Conservation (phyloP, 2,329 filamentous ascomycete species). For the Xylariomycetidae sp. region DNA sequence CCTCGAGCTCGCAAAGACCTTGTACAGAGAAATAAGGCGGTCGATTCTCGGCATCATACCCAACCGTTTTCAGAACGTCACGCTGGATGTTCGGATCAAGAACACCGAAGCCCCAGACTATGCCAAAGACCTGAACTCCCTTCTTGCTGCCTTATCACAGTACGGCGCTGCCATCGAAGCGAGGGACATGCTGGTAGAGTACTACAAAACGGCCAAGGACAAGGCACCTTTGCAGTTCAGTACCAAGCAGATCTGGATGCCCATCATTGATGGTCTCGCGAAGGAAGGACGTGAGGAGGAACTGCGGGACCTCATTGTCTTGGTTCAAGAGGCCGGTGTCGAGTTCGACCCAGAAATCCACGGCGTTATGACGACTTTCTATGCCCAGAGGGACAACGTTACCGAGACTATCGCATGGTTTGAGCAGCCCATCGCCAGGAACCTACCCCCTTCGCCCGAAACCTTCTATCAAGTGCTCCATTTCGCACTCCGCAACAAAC, state of each 20-base stretch:
- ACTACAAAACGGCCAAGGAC: conserved; percentile 6
- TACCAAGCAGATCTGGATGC: conserved; percentile 37
- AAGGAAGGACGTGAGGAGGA: conserved; percentile 51
- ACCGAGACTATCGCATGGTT: conserved; percentile 65
- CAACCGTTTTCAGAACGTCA: conserved; percentile 5
- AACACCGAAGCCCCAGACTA: conserved; percentile 2
- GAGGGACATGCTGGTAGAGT: conserved; percentile 17
- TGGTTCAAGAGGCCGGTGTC: conserved; percentile 42
- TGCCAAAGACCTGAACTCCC: conserved; percentile 18
- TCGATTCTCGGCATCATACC: conserved; percentile 9
- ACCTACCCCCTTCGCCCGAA: conserved; percentile 33
- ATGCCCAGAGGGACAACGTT: conserved; percentile 50
- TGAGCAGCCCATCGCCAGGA: conserved; percentile 41
- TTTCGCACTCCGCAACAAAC: conserved; percentile 53
- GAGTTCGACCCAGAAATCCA: conserved; percentile 41
- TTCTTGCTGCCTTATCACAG: conserved; percentile 21
- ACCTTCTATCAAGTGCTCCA: conserved; percentile 51
- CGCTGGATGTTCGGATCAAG: conserved; percentile 5
- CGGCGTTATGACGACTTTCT: conserved; percentile 55
- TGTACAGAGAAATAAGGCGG: conserved; percentile 34
- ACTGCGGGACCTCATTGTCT: conserved; percentile 48
- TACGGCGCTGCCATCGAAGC: conserved; percentile 26
- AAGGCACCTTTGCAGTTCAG: conserved; percentile 21
- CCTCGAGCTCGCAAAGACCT: conserved; percentile 37
- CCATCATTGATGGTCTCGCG: conserved; percentile 56